Percentiles rank a stretch among this genome's conserved stretches.
These are phyloP conservation scores for Funneliformis mosseae DNA, from an alignment of 192 early-diverging fungal species.

Conservation along the genomic window DNA sequence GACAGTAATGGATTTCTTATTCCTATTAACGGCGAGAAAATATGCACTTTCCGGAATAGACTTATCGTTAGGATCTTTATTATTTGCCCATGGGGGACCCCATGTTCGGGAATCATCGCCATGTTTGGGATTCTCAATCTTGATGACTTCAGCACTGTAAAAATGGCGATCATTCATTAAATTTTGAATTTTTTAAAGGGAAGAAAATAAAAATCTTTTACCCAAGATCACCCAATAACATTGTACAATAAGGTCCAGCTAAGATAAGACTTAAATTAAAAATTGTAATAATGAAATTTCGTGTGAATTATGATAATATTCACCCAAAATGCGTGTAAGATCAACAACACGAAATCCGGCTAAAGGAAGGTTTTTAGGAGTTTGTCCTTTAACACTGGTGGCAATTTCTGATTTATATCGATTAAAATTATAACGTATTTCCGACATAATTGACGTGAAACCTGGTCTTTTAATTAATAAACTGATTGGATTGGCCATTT, in stretches of 20 bases:
- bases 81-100: slow-evolving; percentile 70
- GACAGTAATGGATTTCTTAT: slow-evolving; percentile 88
- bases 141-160: slow-evolving; percentile 83
- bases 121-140: slow-evolving; percentile 78
- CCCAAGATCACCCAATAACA: slow-evolving; percentile 80
- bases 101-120: slow-evolving; percentile 92
- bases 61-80: slow-evolving; percentile 37
- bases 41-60: slow-evolving; percentile 75
- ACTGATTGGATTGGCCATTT: not conserved
- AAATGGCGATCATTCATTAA: not conserved
- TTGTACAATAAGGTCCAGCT: slow-evolving; percentile 81
- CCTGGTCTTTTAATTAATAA: not conserved
- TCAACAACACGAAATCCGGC: slow-evolving; percentile 70
- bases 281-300: not conserved
- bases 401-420: not conserved
- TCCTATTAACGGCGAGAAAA: slow-evolving; percentile 89
- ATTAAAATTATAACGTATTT: not conserved
- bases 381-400: not conserved
- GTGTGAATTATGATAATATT: not conserved
- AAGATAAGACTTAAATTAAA: not conserved
- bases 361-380: slow-evolving; percentile 41
- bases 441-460: not conserved
- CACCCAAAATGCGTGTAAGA: slow-evolving; percentile 69
- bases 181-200: not conserved
- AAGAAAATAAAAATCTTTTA: slow-evolving; percentile 33